These are phyloP conservation scores for Carex myosuroides DNA, from an alignment of 176 grass and related monocot species.

Conservation along the genomic window DNA sequence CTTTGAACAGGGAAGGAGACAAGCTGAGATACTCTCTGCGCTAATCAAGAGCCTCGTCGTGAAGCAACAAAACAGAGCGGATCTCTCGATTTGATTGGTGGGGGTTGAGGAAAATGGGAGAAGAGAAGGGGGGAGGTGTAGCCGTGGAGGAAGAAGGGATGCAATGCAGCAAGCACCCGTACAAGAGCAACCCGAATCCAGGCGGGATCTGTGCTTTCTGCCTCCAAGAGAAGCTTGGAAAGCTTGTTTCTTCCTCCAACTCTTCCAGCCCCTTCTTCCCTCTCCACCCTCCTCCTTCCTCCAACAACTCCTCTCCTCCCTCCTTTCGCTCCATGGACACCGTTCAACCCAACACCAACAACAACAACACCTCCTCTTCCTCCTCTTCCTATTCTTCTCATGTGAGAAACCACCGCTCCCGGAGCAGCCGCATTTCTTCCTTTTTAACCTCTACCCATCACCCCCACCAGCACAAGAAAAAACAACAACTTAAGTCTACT, in stretches of 20 bases:
- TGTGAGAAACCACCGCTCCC: background rate
- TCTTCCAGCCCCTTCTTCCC: constrained; percentile 66
- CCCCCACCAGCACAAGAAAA: background rate
- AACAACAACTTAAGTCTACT: background rate
- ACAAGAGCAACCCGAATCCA: constrained; percentile 47
- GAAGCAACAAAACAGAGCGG: background rate
- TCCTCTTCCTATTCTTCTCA: constrained; percentile 7
- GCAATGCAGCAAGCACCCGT: constrained; percentile 85
- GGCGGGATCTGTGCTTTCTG: constrained; percentile 96
- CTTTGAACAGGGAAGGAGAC: background rate
- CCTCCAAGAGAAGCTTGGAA: constrained; percentile 98
- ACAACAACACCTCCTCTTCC: constrained; percentile 8
- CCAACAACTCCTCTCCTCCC: constrained; percentile 31
- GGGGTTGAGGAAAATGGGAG: background rate
- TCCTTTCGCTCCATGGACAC: constrained; percentile 37
- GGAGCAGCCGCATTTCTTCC: background rate
- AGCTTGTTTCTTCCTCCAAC: constrained; percentile 88
- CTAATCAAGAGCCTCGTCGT: background rate
- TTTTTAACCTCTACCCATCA: background rate
- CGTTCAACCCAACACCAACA: background rate
- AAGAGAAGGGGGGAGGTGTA: constrained; percentile 40
- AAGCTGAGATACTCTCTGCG: background rate
- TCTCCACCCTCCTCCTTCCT: constrained; percentile 53
- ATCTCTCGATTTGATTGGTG: background rate
- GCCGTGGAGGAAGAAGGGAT: constrained; percentile 8